These are phyloP conservation scores for Apiospora marii DNA, from an alignment of 2,329 filamentous ascomycete genomes.

Conservation along the genomic window DNA sequence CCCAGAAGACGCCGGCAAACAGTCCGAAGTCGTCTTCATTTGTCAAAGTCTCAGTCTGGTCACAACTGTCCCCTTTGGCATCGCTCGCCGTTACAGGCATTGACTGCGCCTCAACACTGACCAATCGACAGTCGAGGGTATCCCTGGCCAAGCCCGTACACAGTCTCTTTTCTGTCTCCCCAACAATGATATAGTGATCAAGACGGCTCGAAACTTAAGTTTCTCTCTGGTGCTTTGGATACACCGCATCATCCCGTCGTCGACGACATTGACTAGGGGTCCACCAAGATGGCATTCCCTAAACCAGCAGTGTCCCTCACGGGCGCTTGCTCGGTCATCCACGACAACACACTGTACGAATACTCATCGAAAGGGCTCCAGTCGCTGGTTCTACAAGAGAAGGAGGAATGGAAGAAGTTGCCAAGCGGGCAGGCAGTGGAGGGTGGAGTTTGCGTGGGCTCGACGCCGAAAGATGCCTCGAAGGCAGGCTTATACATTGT, in stretches of 20 bases:
- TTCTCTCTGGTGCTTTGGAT: slow-evolving; percentile 13
- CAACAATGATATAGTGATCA: slow-evolving; percentile 22
- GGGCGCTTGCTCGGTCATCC: slow-evolving; percentile 82
- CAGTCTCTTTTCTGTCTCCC: slow-evolving; percentile 3
- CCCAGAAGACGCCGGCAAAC: background rate
- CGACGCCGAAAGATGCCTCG: slow-evolving; percentile 64
- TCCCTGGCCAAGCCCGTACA: slow-evolving; percentile 1
- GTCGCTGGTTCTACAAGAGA: slow-evolving; percentile 72
- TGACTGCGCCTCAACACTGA: slow-evolving; percentile 26
- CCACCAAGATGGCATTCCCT: slow-evolving; percentile 71
- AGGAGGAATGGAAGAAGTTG: slow-evolving; percentile 75
- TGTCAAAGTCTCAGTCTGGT: slow-evolving; percentile 19
- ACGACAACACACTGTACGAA: slow-evolving; percentile 84
- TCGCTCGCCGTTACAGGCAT: slow-evolving; percentile 24
- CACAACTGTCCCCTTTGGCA: slow-evolving; percentile 13
- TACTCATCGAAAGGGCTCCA: slow-evolving; percentile 80
- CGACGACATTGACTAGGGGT: slow-evolving; percentile 25
- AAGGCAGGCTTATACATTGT: slow-evolving; percentile 79
- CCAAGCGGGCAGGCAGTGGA: slow-evolving; percentile 73
- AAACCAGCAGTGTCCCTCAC: slow-evolving; percentile 73
- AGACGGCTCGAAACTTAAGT: slow-evolving; percentile 7
- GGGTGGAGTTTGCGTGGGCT: slow-evolving; percentile 80
- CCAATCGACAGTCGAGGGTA: slow-evolving; percentile 10
- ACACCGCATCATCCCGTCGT: slow-evolving; percentile 21
- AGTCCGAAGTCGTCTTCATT: slow-evolving; percentile 17